phyloP scores from a whole-genome alignment of 1,284 basidiomycete genomes.

The Athelia psychrophila region DNA sequence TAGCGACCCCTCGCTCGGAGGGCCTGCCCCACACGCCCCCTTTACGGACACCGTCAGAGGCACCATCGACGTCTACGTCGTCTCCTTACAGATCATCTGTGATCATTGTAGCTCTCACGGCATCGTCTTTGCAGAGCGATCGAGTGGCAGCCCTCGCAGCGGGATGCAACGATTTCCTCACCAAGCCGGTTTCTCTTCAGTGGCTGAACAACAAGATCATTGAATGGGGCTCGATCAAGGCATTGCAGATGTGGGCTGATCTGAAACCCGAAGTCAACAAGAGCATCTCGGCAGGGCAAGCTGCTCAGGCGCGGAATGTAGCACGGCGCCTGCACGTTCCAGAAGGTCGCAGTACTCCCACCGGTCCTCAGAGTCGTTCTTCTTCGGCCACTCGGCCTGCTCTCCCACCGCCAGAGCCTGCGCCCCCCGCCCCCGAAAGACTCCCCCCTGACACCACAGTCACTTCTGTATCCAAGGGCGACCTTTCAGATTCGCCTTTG shows the following conservation, averaged over 20 bases:
- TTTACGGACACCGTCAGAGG: conserved; percentile 49
- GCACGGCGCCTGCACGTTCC: conserved; percentile 70
- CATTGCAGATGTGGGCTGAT: conserved; percentile 86
- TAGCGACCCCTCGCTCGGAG: conserved; percentile 63
- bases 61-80: conserved; percentile 38
- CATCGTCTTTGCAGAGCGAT: conserved; percentile 90
- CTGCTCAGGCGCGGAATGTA: conserved; percentile 59
- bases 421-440: background rate
- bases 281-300: conserved; percentile 53
- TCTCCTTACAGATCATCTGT: conserved; percentile 89
- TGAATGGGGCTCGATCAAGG: conserved; percentile 95
- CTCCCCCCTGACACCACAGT: background rate
- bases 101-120: conserved; percentile 98
- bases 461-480: background rate
- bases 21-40: conserved; percentile 25
- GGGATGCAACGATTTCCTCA: conserved; percentile 98
- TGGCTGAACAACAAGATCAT: conserved; percentile 99
- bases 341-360: conserved; percentile 43
- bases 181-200: conserved; percentile 92
- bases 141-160: conserved; percentile 95
- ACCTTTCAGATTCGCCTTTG: background rate
- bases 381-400: conserved; percentile 10
- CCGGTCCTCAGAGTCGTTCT: conserved; percentile 28
- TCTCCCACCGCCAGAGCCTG: background rate
- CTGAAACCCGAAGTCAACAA: conserved; percentile 60